Conservation (phyloP, 2,329 filamentous ascomycete species). For the Parastagonospora nodorum region DNA sequence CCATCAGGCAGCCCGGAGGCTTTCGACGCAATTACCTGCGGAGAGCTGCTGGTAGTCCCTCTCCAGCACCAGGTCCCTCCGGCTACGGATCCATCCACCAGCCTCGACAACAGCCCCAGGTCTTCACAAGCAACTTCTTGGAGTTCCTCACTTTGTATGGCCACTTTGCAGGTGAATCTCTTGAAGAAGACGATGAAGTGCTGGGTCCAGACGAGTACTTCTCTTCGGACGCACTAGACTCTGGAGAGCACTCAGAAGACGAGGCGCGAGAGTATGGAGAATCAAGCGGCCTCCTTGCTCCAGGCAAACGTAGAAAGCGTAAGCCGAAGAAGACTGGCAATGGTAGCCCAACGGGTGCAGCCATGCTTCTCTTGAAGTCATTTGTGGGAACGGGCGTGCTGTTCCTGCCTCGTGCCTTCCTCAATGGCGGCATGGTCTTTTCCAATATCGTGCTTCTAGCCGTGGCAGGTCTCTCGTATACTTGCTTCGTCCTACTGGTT, state of each 20-base stretch:
- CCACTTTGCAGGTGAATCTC: slow-evolving; percentile 94
- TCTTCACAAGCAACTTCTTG: slow-evolving; percentile 87
- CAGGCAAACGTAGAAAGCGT: slow-evolving; percentile 71
- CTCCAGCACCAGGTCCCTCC: slow-evolving; percentile 51
- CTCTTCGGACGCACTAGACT: slow-evolving; percentile 72
- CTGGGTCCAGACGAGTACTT: slow-evolving; percentile 90
- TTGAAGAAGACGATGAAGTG: slow-evolving; percentile 95
- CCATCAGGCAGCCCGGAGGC: slow-evolving; percentile 90
- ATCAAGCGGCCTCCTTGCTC: slow-evolving; percentile 78
- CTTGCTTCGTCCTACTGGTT: slow-evolving; percentile 94
- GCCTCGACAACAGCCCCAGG: slow-evolving; percentile 29
- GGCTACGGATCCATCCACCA: slow-evolving; percentile 45
- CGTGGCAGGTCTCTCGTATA: slow-evolving; percentile 88
- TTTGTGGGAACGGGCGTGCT: slow-evolving; percentile 97
- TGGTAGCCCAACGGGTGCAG: slow-evolving; percentile 78
- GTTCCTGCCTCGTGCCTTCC: slow-evolving; percentile 88
- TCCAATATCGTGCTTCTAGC: slow-evolving; percentile 87
- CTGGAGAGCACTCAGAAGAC: slow-evolving; percentile 56
- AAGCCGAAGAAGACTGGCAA: slow-evolving; percentile 80
- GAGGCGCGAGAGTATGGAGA: slow-evolving; percentile 82
- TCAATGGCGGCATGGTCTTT: slow-evolving; percentile 97
- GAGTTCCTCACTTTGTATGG: slow-evolving; percentile 95
- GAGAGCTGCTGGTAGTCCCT: slow-evolving; percentile 70
- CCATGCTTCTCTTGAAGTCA: slow-evolving; percentile 88
- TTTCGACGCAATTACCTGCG: slow-evolving; percentile 90